Percentiles rank a stretch among this genome's conserved stretches.
phyloP scores from a whole-genome alignment of 257 asterid species.

The Solanum bulbocastanum region DNA sequence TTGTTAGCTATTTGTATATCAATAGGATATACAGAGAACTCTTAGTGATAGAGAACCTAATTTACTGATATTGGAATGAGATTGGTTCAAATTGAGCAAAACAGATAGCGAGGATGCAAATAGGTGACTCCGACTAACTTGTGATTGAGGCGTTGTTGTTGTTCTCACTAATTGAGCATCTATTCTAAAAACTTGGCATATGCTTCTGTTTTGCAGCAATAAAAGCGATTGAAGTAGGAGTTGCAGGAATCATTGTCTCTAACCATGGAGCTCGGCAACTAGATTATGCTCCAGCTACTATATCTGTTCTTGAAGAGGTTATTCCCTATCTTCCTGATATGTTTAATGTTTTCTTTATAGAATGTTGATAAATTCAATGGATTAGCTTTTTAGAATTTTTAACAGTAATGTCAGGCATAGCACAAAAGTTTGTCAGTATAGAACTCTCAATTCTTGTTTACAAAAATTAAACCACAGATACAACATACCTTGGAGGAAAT shows the following conservation, averaged over 20 bases:
- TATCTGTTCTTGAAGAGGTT: conserved; percentile 59
- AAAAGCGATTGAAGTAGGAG: conserved; percentile 50
- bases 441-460: neutral
- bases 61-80: neutral
- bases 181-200: neutral
- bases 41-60: neutral
- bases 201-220: conserved; percentile 26
- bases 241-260: conserved; percentile 48
- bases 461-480: neutral
- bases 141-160: neutral
- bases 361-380: neutral
- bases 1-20: neutral
- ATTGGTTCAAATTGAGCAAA: neutral
- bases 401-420: neutral
- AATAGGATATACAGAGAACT: neutral
- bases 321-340: neutral
- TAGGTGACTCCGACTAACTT: neutral
- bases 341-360: neutral
- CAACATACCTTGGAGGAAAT: neutral
- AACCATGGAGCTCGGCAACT: conserved; percentile 71
- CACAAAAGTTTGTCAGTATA: neutral
- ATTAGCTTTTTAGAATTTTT: neutral
- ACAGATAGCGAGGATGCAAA: neutral
- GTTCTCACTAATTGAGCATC: neutral
- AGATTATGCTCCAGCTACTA: conserved; percentile 50